Base-by-base conservation (phyloP, 371 early-diverging fungal genomes). In the Rozella allomycis region DNA sequence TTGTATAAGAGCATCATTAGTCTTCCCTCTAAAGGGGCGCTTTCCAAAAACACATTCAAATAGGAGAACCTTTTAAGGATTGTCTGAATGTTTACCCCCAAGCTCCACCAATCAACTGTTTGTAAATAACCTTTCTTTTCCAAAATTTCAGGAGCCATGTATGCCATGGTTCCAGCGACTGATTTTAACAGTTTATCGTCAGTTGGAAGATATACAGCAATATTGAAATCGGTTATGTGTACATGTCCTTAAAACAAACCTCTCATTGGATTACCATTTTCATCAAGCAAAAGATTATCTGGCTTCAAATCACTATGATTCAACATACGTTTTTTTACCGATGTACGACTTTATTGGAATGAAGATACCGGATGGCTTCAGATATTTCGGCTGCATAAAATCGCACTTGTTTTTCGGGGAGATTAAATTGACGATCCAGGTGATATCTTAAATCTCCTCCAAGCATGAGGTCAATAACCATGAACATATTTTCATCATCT, bases 371-470 rank as follows among this genome's bases (percentile, higher is more conserved):
- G 28, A 81, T 45, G 16, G 71, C 80, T 23, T 56, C 62, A 9
- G 74, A 49, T 8, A 75, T 39, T 51, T 82, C 80, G 25, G 82
- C 79, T 26, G 70, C 64, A 64, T 74, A 74, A 41, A 78, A 77
- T 26, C 63, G 54, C 20, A 78, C 56, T 12, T 66, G 60, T 38
- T 70, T 67, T 43, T 81, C 81, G 9, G 59, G 58, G 44, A 79
- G 71, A 8, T 49, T 41, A 29, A 68, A 67, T 21, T 48, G 59
- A 13, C 67, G 52, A 22, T 74, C 74, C 17, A 78, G 42, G 46
- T 78, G 71, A 35, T 72, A 77, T 4, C 78, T 61, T 23, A 90
- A 47, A 48, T 90, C 91, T 7, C 90, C 88, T 32, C 90, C 86
- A 10, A 74, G 42, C 78, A 79, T 78, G 30, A 79, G 55, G 44